Base-by-base conservation (phyloP, 768 basidiomycete species). In the Amanita inopinata region DNA sequence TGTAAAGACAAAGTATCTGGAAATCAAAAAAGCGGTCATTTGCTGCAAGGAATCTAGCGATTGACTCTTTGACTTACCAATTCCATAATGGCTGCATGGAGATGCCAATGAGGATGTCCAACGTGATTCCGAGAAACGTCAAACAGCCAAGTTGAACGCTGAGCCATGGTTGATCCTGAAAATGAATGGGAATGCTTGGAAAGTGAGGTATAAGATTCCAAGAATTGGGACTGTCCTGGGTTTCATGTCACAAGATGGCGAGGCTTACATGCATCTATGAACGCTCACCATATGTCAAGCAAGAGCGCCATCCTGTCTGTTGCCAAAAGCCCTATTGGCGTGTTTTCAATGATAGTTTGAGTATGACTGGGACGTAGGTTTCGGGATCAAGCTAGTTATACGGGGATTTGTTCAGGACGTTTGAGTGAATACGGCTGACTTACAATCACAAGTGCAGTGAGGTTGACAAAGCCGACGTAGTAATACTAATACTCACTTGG, bases 251-350 rank as follows among this genome's bases (percentile, higher is more conserved):
- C 9, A 15, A 9, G 25, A 31, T 71, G 71, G 3, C 74, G 57
- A 35, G 69, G 66, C n/a, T n/a, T 2, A 66, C 8, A 22, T 69
- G 67, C 37, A 12, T 65, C 43, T 3, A 66, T 58, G 32, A 14
- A 20, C 22, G 53, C 69, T 2, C 56, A 81, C 87, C 86, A 89
- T 10, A 72, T 56, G 55, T 86, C 71, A 6, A 90, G 64, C 3
- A 81, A 58, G 3, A 88, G 65, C 0, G 81, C 80, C 84, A 89
- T 90, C n/a, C 72, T 67, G 50, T 92, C 83, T 37, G 65, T 72
- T 0, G 74, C 31, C 3, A 85, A 60, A 4, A 87, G 61, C 55
- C 78, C 82, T 83, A 46, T 25, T 7, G 15, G 51, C 55, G 11
- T 81, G 84, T 53, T 87, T 86, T 32, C 53, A 55, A n/a, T n/a